These are phyloP conservation scores for Neonectria magnoliae DNA, from an alignment of 2,329 filamentous ascomycete species.

Conservation along the genomic window DNA sequence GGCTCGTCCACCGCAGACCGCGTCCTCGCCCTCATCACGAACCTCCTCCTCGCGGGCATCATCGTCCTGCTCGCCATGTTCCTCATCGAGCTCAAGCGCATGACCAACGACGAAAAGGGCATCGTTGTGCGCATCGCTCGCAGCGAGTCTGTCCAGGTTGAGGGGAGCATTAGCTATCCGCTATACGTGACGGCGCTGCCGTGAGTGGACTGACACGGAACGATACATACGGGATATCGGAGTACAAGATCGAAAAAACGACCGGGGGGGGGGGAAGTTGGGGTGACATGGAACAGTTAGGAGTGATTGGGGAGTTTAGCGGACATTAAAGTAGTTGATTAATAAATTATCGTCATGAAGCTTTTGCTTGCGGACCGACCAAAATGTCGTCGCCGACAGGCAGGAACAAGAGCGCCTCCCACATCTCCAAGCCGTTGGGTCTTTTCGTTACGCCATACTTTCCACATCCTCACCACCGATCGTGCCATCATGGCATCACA, in stretches of 20 bases:
- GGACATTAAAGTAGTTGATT: neutral
- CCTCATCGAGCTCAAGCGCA: conserved; percentile 27
- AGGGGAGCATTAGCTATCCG: neutral
- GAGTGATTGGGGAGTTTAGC: neutral
- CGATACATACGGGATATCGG: too few species aligned
- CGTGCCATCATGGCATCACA: conserved; percentile 28
- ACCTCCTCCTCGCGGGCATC: conserved; percentile 20
- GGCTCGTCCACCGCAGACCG: conserved; percentile 4
- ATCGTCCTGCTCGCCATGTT: conserved; percentile 27
- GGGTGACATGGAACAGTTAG: neutral
- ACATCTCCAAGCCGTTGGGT: neutral
- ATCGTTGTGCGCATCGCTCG: conserved; percentile 9
- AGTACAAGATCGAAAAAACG: neutral
- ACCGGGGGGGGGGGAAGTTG: neutral
- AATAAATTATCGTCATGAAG: neutral
- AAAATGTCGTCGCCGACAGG: conserved; percentile 3
- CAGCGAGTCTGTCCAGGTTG: conserved; percentile 4
- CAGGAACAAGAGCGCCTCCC: neutral
- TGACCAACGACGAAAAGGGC: conserved; percentile 16
- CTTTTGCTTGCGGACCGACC: conserved; percentile 1
- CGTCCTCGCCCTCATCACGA: conserved; percentile 10
- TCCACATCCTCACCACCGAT: neutral
- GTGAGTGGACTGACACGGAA: neutral
- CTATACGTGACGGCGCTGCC: conserved; percentile 4
- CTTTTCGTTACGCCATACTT: neutral